Percentiles rank a stretch among this genome's conserved stretches.
These are phyloP conservation scores for Aspergillus uvarum DNA, from an alignment of 2,329 filamentous ascomycete genomes.

Conservation along the genomic window DNA sequence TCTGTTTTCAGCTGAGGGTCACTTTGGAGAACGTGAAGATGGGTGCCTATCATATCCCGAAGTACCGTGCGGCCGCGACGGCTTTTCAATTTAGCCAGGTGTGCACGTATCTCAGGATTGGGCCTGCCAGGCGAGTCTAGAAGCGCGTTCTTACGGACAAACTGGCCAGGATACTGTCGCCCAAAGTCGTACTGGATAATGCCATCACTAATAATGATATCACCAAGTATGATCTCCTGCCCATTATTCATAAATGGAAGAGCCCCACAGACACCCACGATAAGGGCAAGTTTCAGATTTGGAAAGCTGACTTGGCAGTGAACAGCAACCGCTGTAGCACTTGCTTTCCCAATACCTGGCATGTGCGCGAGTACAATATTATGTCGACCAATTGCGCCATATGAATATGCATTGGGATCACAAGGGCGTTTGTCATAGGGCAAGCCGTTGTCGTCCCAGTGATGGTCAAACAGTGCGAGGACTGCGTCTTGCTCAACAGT, in stretches of 20 bases:
- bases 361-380: slow-evolving; percentile 22
- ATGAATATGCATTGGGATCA: slow-evolving; percentile 15
- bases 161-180: slow-evolving; percentile 10
- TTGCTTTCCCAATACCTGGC: slow-evolving; percentile 20
- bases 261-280: slow-evolving; percentile 25
- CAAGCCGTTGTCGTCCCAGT: slow-evolving; percentile 4
- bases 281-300: slow-evolving; percentile 17
- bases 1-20: neutral
- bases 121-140: slow-evolving; percentile 1
- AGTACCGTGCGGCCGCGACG: neutral
- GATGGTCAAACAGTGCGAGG: slow-evolving; percentile 14
- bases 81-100: neutral
- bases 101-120: slow-evolving; percentile 8
- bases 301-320: slow-evolving; percentile 7
- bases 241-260: slow-evolving; percentile 7
- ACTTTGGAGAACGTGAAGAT: slow-evolving; percentile 4
- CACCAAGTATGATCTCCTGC: slow-evolving; percentile 24
- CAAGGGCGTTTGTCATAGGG: slow-evolving; percentile 9
- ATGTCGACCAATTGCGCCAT: slow-evolving; percentile 20
- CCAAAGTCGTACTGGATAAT: slow-evolving; percentile 27
- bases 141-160: slow-evolving; percentile 13
- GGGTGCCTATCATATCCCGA: neutral
- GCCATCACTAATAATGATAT: slow-evolving; percentile 27
- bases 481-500: slow-evolving; percentile 15
- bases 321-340: slow-evolving; percentile 8